Evolutionary conservation across 169 alveolate genomes (phyloP).

Genomic region (Cryptosporidium sp.): DNA sequence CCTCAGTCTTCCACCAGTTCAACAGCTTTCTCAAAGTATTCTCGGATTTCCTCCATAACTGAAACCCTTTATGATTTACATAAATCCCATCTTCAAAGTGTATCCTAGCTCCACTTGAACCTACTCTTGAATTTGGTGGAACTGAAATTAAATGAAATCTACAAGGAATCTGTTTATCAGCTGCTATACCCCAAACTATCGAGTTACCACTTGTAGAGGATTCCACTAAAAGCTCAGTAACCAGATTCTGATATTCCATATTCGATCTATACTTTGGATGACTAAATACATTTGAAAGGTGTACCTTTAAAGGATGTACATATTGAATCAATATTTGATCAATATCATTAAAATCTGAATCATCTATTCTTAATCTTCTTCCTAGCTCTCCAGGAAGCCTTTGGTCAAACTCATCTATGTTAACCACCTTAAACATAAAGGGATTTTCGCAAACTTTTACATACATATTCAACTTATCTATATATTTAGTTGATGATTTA

Average conservation of each 20-base stretch:
- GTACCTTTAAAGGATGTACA: conserved; percentile 70
- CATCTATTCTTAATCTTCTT: conserved; percentile 58
- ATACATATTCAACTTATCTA: conserved; percentile 60
- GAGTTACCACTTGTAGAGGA: conserved; percentile 70
- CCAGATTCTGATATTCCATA: conserved; percentile 68
- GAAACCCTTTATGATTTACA: conserved; percentile 56
- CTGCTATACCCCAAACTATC: conserved; percentile 70
- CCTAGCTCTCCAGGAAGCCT: conserved; percentile 74
- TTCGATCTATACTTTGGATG: conserved; percentile 64
- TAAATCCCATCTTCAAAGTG: conserved; percentile 72
- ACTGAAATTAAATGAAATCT: conserved; percentile 73
- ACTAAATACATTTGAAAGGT: conserved; percentile 37
- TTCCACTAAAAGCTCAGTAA: conserved; percentile 53
- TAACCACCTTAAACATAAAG: conserved; percentile 57
- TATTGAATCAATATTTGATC: conserved; percentile 68
- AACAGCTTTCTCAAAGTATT: conserved; percentile 54
- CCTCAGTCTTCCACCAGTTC: conserved; percentile 76
- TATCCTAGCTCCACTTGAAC: conserved; percentile 73
- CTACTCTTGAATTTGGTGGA: conserved; percentile 70
- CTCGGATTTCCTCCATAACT: conserved; percentile 66
- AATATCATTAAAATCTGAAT: conserved; percentile 50
- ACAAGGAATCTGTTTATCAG: conserved; percentile 72
- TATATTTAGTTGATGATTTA: conserved; percentile 36
- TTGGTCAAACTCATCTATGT: conserved; percentile 65
- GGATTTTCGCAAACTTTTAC: conserved; percentile 56